phyloP scores from a whole-genome alignment of 768 basidiomycete species.

The Leccinum longicurvipes region DNA sequence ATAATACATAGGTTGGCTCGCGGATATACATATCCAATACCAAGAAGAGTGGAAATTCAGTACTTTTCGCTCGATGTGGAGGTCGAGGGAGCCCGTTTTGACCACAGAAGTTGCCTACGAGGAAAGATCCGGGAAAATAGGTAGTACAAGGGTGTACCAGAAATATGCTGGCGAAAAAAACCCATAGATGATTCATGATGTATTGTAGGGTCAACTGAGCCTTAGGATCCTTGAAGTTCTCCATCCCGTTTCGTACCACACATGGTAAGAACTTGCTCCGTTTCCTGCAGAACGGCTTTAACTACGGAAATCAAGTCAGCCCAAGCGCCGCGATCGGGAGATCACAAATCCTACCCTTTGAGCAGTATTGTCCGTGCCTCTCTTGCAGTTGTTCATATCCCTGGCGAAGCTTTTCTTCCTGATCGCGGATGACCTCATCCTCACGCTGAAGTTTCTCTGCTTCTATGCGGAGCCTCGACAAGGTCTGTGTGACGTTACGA shows the following conservation, averaged over 20 bases:
- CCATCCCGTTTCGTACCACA: slow-evolving; percentile 44
- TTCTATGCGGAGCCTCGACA: slow-evolving; percentile 38
- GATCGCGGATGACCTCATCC: slow-evolving; percentile 38
- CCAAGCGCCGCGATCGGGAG: neutral
- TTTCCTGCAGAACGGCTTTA: slow-evolving; percentile 41
- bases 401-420: slow-evolving; percentile 38
- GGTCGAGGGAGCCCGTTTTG: neutral
- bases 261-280: slow-evolving; percentile 41
- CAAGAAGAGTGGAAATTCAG: neutral
- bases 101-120: neutral
- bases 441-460: slow-evolving; percentile 40
- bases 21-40: neutral
- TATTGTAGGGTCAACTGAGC: neutral
- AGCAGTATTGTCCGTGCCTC: slow-evolving; percentile 40
- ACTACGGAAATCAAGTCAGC: slow-evolving; percentile 29
- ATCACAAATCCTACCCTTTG: slow-evolving; percentile 33
- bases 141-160: neutral
- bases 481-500: slow-evolving; percentile 44
- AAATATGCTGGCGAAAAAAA: neutral
- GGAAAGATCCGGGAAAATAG: neutral
- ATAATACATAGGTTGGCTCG: neutral
- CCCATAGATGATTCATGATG: neutral
- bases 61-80: neutral
- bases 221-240: slow-evolving; percentile 10
- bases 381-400: slow-evolving; percentile 40